Evolutionary conservation across 495 filamentous ascomycete species (phyloP).

Genomic region (Neurospora pannonica): DNA sequence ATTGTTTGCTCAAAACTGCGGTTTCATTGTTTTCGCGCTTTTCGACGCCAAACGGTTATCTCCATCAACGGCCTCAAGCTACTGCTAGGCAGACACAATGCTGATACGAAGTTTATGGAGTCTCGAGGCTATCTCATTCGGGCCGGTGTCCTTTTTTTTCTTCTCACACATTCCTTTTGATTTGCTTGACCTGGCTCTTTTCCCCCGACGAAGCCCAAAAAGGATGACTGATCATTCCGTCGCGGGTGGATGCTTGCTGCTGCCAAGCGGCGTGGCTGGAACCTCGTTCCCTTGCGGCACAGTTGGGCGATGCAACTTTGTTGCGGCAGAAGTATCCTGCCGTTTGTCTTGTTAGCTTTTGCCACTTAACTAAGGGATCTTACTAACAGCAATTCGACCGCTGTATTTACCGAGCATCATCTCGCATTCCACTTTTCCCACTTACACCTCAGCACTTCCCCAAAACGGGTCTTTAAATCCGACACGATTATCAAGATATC

Average conservation of each 20-base stretch:
- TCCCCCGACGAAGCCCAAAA: background rate
- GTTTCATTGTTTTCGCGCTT: background rate
- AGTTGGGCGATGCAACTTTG: background rate
- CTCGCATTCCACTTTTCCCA: background rate
- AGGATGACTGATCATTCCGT: background rate
- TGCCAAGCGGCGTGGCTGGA: background rate
- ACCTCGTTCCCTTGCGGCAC: background rate
- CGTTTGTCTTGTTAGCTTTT: background rate
- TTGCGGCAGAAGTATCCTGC: background rate
- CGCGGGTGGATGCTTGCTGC: background rate
- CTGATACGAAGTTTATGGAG: background rate
- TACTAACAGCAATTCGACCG: background rate
- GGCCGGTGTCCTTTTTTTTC: background rate
- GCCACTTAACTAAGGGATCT: accelerated
- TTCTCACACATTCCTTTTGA: background rate
- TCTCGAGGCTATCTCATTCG: background rate
- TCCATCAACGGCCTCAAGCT: background rate
- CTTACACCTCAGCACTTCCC: background rate
- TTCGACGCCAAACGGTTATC: background rate
- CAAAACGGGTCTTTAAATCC: background rate
- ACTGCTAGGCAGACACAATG: background rate
- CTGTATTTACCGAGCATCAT: background rate
- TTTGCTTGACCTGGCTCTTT: background rate
- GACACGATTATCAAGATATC: background rate
- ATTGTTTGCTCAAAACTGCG: background rate